Evolutionary conservation across 176 grass and related monocot species (phyloP).

Genomic region (Oryza glumipatula): DNA sequence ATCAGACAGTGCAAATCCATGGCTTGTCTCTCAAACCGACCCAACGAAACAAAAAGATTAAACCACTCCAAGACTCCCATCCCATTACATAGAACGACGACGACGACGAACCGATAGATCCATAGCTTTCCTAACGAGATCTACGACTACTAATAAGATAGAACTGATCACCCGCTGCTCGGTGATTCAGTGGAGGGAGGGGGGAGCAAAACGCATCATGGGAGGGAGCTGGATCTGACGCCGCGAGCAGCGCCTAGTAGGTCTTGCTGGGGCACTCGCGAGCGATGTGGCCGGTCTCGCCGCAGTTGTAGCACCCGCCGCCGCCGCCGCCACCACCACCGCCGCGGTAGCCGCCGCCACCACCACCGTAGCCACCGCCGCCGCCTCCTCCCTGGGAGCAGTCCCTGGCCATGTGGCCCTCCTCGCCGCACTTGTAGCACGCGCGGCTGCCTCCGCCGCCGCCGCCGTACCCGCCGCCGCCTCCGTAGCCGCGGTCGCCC

Average conservation of each 20-base stretch:
- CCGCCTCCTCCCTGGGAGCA: neutral
- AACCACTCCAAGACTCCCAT: neutral
- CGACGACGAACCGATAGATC: neutral
- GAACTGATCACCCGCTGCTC: neutral
- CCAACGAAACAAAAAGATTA: neutral
- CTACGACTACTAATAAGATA: neutral
- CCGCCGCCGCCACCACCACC: too few relatives aligned
- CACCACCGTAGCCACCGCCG: neutral
- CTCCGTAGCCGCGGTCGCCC: neutral
- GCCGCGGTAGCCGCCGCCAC: neutral
- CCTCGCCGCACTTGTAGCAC: neutral
- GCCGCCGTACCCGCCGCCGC: too few relatives aligned
- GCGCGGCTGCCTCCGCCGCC: neutral
- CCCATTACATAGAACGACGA: neutral
- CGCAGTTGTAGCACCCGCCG: neutral
- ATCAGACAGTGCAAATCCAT: neutral
- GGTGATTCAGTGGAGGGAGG: neutral
- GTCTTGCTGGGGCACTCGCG: neutral
- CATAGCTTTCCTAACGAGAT: neutral
- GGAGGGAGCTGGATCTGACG: neutral
- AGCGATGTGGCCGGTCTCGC: neutral
- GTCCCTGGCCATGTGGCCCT: neutral
- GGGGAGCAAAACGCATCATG: neutral
- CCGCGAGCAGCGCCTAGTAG: neutral
- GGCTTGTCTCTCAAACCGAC: neutral